Conservation (phyloP, 495 filamentous ascomycete genomes). For the Podospora pseudopauciseta region DNA sequence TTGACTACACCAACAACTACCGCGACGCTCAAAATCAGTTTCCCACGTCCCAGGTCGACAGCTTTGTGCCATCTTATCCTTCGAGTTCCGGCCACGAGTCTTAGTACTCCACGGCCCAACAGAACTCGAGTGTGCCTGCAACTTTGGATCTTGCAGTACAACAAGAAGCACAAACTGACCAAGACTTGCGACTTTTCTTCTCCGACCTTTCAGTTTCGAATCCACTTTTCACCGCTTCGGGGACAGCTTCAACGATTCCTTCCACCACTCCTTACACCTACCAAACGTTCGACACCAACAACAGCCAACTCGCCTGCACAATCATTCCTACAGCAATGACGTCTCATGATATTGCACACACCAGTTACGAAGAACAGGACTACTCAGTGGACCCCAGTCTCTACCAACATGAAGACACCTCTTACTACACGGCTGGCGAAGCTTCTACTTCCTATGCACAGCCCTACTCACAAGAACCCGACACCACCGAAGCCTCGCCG, state of each 20-base stretch:
- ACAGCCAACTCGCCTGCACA: neutral
- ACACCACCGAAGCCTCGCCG: neutral
- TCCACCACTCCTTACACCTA: neutral
- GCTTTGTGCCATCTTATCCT: neutral
- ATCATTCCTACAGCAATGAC: neutral
- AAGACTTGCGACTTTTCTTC: neutral
- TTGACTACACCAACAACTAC: neutral
- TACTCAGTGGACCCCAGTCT: neutral
- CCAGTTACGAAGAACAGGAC: neutral
- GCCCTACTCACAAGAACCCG: neutral
- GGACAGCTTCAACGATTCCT: neutral
- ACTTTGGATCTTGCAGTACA: neutral
- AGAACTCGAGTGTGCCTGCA: neutral
- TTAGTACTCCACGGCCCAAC: neutral
- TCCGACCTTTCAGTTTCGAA: neutral
- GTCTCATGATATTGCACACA: neutral
- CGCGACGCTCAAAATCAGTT: neutral
- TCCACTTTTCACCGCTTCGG: neutral
- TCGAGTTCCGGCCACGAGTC: neutral
- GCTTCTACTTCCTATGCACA: neutral
- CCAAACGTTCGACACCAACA: neutral
- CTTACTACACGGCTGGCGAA: neutral
- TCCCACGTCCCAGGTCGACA: neutral
- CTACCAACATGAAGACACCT: neutral
- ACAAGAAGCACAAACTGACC: neutral